Evolutionary conservation across 148 eudicot genomes (phyloP).

Genomic region (Spergularia bocconei): DNA sequence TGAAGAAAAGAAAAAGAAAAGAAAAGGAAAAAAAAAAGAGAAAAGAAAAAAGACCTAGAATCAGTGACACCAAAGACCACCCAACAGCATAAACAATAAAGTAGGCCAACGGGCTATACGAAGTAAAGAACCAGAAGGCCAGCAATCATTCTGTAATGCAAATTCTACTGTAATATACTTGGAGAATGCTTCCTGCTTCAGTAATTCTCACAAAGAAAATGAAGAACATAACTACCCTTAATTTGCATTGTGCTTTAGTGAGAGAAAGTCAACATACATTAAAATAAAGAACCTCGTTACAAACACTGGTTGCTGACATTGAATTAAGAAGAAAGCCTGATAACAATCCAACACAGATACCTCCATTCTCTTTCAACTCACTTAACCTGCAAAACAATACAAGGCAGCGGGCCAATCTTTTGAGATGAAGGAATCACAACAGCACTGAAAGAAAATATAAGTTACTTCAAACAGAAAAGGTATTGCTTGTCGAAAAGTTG

Average conservation of each 20-base stretch:
- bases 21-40: slow-evolving; percentile 6
- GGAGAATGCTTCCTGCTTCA: slow-evolving; percentile 4
- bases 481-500: slow-evolving; percentile 25
- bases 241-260: slow-evolving; percentile 16
- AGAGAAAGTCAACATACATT: slow-evolving; percentile 42
- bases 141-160: slow-evolving; percentile 18
- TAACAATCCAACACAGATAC: slow-evolving; percentile 19
- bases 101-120: background rate
- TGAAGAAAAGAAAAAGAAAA: background rate
- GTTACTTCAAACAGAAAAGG: slow-evolving; percentile 31
- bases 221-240: slow-evolving; percentile 21
- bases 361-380: slow-evolving; percentile 36
- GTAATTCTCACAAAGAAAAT: background rate
- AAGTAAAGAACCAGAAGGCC: background rate
- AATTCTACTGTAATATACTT: slow-evolving; percentile 7
- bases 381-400: slow-evolving; percentile 65
- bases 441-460: slow-evolving; percentile 30
- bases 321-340: slow-evolving; percentile 39
- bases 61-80: slow-evolving; percentile 28
- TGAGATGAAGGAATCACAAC: slow-evolving; percentile 31
- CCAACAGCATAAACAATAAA: slow-evolving; percentile 3
- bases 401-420: slow-evolving; percentile 37
- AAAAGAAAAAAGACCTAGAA: slow-evolving; percentile 17
- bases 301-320: slow-evolving; percentile 36
- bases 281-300: slow-evolving; percentile 38